A percentile compares a stretch with the other conserved stretches of the same genome.
These are phyloP conservation scores for Citeromyces nyonsensis DNA, from an alignment of 805 yeast species.

Conservation along the genomic window DNA sequence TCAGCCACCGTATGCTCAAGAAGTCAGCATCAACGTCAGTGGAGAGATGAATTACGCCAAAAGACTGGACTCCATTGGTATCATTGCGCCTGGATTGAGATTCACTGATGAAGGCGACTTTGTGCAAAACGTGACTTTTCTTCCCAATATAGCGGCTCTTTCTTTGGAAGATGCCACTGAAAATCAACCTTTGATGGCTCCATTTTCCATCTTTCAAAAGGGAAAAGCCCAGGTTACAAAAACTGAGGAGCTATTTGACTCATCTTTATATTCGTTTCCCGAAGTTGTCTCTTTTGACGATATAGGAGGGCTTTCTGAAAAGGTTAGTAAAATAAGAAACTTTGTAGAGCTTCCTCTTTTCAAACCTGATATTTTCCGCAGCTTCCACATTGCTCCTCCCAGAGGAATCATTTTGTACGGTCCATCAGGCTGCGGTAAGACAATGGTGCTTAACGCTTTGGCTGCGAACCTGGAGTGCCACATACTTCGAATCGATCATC, in stretches of 20 bases:
- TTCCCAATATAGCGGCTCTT: slow-evolving; percentile 9
- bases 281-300: slow-evolving; percentile 16
- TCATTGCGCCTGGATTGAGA: neutral
- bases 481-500: slow-evolving; percentile 75
- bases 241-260: slow-evolving; percentile 9
- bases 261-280: slow-evolving; percentile 19
- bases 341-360: slow-evolving; percentile 72
- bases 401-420: slow-evolving; percentile 91
- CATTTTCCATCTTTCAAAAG: slow-evolving; percentile 8
- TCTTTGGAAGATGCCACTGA: slow-evolving; percentile 24
- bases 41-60: slow-evolving; percentile 11
- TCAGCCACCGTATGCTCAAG: slow-evolving; percentile 31
- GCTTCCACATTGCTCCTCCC: slow-evolving; percentile 86
- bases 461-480: slow-evolving; percentile 72
- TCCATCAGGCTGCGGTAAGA: slow-evolving; percentile 95
- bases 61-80: neutral
- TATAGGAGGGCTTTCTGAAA: slow-evolving; percentile 68
- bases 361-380: slow-evolving; percentile 58
- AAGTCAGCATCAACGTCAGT: slow-evolving; percentile 9
- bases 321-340: slow-evolving; percentile 43
- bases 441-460: slow-evolving; percentile 72
- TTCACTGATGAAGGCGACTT: slow-evolving; percentile 5
- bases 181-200: slow-evolving; percentile 27
- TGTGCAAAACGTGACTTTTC: slow-evolving; percentile 9
- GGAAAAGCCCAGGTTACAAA: slow-evolving; percentile 11